Conservation (phyloP, 352 stramenopile species). For the Phytophthora agathidicida region DNA sequence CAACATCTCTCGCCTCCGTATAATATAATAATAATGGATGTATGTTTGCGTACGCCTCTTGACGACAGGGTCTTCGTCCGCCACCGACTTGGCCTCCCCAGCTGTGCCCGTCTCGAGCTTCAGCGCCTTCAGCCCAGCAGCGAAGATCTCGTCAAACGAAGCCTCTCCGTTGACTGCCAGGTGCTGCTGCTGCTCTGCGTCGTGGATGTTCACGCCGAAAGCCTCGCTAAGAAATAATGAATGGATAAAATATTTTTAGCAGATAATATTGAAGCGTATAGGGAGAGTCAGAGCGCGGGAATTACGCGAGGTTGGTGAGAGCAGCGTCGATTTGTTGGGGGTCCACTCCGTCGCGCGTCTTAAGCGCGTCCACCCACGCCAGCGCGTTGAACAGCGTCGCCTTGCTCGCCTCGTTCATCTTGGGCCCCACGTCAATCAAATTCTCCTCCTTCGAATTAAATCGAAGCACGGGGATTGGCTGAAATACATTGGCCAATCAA, state of each 20-base stretch:
- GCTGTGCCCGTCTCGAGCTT: conserved; percentile 50
- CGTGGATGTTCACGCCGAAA: conserved; percentile 67
- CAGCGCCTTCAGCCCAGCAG: conserved; percentile 66
- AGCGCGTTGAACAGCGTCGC: conserved; percentile 79
- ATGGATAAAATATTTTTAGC: conserved; percentile 1
- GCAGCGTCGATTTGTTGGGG: conserved; percentile 70
- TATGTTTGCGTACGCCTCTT: conserved; percentile 55
- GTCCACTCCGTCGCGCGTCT: conserved; percentile 59
- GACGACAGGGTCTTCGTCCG: conserved; percentile 75
- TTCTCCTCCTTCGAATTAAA: conserved; percentile 19
- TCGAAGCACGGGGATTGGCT: too few relatives aligned
- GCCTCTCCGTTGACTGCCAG: conserved; percentile 49
- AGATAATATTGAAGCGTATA: conserved; percentile 25
- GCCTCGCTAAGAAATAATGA: conserved; percentile 52
- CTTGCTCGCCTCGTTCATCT: conserved; percentile 46
- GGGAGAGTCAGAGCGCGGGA: conserved; percentile 17
- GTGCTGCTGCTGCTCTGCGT: conserved; percentile 57
- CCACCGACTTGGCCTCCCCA: conserved; percentile 25
- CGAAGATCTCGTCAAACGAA: conserved; percentile 76
- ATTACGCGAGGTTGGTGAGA: conserved; percentile 60
- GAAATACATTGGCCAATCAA: conserved; percentile 12
- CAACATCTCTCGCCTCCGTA: not conserved
- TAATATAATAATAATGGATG: conserved; percentile 1
- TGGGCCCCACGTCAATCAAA: conserved; percentile 10
- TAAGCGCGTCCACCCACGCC: conserved; percentile 70